Percentiles rank a stretch among this genome's conserved stretches.
These are phyloP conservation scores for Megacollybia platyphylla DNA, from an alignment of 1,284 basidiomycete genomes.

Conservation along the genomic window DNA sequence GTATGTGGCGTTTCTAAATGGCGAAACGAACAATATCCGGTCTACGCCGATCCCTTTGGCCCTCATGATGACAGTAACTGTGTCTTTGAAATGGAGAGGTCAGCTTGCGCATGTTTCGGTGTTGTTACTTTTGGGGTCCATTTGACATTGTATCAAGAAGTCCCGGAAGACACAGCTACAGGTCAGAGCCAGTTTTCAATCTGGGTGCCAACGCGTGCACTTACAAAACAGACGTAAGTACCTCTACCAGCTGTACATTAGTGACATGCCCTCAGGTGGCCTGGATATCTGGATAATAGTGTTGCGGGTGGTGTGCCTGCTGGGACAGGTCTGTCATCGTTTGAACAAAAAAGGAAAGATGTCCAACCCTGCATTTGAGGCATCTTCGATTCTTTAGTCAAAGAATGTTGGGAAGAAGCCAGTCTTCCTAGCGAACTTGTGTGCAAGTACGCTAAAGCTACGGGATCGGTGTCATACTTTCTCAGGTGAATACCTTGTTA, in stretches of 20 bases:
- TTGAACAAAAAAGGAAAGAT: too few relatives aligned
- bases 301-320: slow-evolving; percentile 29
- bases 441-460: slow-evolving; percentile 38
- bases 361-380: slow-evolving; percentile 8
- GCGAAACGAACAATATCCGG: slow-evolving; percentile 75
- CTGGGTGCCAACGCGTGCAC: slow-evolving; percentile 83
- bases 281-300: slow-evolving; percentile 68
- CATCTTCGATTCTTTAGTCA: slow-evolving; percentile 69
- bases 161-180: slow-evolving; percentile 17
- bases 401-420: slow-evolving; percentile 91
- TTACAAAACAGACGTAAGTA: slow-evolving; percentile 78
- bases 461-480: slow-evolving; percentile 62
- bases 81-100: slow-evolving; percentile 82
- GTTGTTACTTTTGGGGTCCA: slow-evolving; percentile 86
- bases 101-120: slow-evolving; percentile 83
- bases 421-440: slow-evolving; percentile 59
- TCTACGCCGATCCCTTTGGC: slow-evolving; percentile 67
- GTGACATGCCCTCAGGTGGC: slow-evolving; percentile 35
- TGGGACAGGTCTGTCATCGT: too few relatives aligned
- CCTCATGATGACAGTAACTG: slow-evolving; percentile 45
- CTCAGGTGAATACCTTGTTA: slow-evolving; percentile 28
- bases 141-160: slow-evolving; percentile 56
- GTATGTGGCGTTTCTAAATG: slow-evolving; percentile 68
- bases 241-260: not conserved
- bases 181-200: slow-evolving; percentile 27